Evolutionary conservation across 352 stramenopile genomes (phyloP).

Genomic region (Pythium sp.): DNA sequence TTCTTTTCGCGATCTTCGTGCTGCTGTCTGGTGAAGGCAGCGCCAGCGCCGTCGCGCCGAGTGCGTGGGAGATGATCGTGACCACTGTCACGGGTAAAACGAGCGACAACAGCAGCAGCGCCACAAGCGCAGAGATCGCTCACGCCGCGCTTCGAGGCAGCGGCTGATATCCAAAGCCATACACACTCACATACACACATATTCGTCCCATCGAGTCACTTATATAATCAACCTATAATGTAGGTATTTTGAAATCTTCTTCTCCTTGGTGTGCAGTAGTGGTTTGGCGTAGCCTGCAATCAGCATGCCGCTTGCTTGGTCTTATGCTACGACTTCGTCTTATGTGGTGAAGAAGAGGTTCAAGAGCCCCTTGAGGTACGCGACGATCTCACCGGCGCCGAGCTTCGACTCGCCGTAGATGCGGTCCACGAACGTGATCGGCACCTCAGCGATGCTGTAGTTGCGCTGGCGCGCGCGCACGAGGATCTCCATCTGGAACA

Average conservation of each 20-base stretch:
- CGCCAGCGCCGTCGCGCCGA: slow-evolving; percentile 9
- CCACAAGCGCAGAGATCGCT: slow-evolving; percentile 6
- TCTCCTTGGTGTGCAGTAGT: neutral
- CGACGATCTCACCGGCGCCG: slow-evolving; percentile 96
- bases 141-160: slow-evolving; percentile 15
- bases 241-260: slow-evolving; percentile 15
- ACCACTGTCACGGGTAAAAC: slow-evolving; percentile 17
- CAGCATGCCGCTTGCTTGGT: neutral
- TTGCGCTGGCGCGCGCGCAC: slow-evolving; percentile 90
- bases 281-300: neutral
- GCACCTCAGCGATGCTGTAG: slow-evolving; percentile 94
- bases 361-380: slow-evolving; percentile 96
- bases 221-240: slow-evolving; percentile 17
- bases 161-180: neutral
- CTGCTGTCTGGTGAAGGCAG: slow-evolving; percentile 35
- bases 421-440: slow-evolving; percentile 98
- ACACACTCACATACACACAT: neutral
- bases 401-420: slow-evolving; percentile 99
- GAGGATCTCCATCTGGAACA: slow-evolving; percentile 99
- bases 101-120: slow-evolving; percentile 10
- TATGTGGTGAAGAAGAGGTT: slow-evolving; percentile 96
- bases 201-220: slow-evolving; percentile 6
- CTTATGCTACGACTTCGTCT: slow-evolving; percentile 3
- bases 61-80: slow-evolving; percentile 17
- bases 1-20: slow-evolving; percentile 58